phyloP scores from a whole-genome alignment of 257 asterid genomes.

The Penstemon barbatus region DNA sequence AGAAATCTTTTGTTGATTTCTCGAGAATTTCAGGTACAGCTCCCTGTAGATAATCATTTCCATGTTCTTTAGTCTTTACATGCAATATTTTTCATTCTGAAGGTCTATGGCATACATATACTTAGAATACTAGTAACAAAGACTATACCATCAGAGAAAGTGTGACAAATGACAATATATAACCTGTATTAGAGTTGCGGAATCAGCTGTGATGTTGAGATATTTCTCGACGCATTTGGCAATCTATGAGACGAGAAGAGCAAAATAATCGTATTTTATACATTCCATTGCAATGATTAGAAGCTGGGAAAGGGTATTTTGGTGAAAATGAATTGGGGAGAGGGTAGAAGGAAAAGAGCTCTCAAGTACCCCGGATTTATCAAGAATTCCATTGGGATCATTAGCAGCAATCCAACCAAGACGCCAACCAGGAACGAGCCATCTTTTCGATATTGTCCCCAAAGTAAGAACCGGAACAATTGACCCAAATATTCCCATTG shows the following conservation, averaged over 20 bases:
- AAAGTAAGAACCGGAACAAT: conserved; percentile 66
- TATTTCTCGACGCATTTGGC: conserved; percentile 47
- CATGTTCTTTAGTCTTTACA: not conserved
- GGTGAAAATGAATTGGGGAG: no score
- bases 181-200: conserved; percentile 57
- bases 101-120: no score
- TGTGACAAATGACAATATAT: not conserved
- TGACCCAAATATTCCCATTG: conserved; percentile 87
- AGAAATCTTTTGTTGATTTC: conserved; percentile 50
- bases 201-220: conserved; percentile 45
- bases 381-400: conserved; percentile 66
- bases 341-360: not conserved
- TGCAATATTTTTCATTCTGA: not conserved
- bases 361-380: conserved; percentile 58
- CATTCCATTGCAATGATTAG: no score
- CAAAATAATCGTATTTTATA: not conserved
- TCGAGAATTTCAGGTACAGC: conserved; percentile 60
- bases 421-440: conserved; percentile 92
- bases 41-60: conserved; percentile 41
- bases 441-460: conserved; percentile 82
- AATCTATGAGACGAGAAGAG: conserved; percentile 38
- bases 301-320: no score
- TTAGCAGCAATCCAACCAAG: conserved; percentile 76
- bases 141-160: not conserved
- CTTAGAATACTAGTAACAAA: not conserved